These are phyloP conservation scores for Arachis stenosperma DNA, from an alignment of 306 rosid species.

Conservation along the genomic window DNA sequence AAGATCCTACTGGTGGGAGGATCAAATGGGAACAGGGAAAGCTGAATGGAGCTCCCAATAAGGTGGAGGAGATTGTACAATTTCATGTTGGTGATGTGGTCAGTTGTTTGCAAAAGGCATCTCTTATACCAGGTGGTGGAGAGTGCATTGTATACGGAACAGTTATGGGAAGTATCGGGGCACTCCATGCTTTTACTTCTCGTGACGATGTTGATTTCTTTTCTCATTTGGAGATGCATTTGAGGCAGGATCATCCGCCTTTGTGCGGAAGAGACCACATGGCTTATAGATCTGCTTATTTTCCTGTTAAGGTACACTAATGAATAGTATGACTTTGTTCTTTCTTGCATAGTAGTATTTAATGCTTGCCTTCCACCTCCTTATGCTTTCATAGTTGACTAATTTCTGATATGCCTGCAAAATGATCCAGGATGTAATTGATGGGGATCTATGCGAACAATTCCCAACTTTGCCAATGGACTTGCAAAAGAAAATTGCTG, in stretches of 20 bases:
- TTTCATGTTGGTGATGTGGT: constrained; percentile 86
- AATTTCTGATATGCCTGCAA: constrained; percentile 21
- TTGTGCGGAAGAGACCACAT: constrained; percentile 98
- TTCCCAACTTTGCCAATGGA: constrained; percentile 93
- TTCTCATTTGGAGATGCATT: constrained; percentile 95
- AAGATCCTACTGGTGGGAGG: constrained; percentile 98
- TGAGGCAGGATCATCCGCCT: constrained; percentile 98
- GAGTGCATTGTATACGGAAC: constrained; percentile 93
- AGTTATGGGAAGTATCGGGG: constrained; percentile 96
- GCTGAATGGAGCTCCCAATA: constrained; percentile 96
- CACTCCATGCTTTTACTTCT: constrained; percentile 91
- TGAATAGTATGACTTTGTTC: constrained; percentile 28
- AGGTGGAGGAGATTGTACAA: constrained; percentile 94
- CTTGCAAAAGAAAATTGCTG: constrained; percentile 95
- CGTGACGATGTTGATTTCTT: constrained; percentile 98
- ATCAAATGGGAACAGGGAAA: constrained; percentile 98
- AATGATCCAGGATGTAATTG: constrained; percentile 84
- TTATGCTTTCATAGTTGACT: constrained; percentile 6
- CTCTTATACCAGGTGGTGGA: constrained; percentile 95
- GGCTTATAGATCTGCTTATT: constrained; percentile 95
- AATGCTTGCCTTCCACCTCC: constrained; percentile 6
- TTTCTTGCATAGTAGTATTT: constrained; percentile 8
- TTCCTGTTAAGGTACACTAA: constrained; percentile 84
- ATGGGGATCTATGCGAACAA: constrained; percentile 99
- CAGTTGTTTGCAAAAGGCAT: constrained; percentile 89